Evolutionary conservation across 139 green algal genomes (phyloP), one percentile per base, ranked within the genome.

Genomic region (Haematococcus lacustris): DNA sequence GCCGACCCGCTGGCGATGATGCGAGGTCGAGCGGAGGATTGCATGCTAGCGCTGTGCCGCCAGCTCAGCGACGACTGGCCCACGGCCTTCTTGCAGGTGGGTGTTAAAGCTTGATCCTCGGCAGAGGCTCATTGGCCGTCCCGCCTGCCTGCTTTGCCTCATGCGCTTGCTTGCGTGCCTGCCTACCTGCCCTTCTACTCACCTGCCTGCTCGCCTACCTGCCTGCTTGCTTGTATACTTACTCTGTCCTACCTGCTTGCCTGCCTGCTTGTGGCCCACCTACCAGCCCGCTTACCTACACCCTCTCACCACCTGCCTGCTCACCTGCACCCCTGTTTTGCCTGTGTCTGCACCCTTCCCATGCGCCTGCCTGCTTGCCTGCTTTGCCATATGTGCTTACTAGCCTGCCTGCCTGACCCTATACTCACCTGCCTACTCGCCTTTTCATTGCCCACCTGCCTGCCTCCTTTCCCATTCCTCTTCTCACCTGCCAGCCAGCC

Each of bases 11-110:
- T 26, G 4, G 53, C 13, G 0, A 26, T 50, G 53, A 68, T 85
- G 68, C 39, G 71, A 28, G 80, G 75, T 9, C 80, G 68, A 0
- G 59, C 78, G 34, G 76, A 82, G 37, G 80, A 80, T 72, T 79
- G 69, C 65, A 80, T 85, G 75, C 71, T 80, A 65, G 62, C 68
- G 57, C 72, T 85, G 72, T 85, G 75, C 69, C 72, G 41, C 41
- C 62, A 69, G 75, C 72, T 85, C 2, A 74, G 47, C 25, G 62
- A n/a, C 2, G 80, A 85, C 75, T 85, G 75, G 75, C 80, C 80
- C 1, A 64, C 62, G 0, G 61, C 68, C 38, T 85, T 85, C 60
- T 51, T 85, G 50, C 80, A 85, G 75, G 79, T 81, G 38, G 2
- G 61, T 67, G 60, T 41, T 32, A 4, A 7, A 17, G 9, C 9